These are phyloP conservation scores for Cyclotella atomus DNA, from an alignment of 108 stramenopile species.

Conservation along the genomic window DNA sequence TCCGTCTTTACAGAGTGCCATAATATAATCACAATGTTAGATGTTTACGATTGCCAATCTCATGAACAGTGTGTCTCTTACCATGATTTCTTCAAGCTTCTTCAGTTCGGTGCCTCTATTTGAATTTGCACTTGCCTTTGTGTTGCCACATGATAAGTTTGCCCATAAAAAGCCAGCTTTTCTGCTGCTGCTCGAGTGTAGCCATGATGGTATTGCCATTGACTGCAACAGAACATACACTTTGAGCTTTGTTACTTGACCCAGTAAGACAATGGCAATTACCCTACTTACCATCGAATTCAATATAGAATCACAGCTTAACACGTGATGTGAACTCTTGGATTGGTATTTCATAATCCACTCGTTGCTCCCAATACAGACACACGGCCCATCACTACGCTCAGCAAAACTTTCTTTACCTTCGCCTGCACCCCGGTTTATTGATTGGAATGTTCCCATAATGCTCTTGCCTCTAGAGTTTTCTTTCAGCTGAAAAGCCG, in stretches of 20 bases:
- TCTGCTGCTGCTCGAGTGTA: slow-evolving; percentile 42
- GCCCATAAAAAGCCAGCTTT: slow-evolving; percentile 74
- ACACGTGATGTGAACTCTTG: slow-evolving; percentile 61
- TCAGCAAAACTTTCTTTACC: slow-evolving; percentile 15
- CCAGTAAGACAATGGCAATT: background rate
- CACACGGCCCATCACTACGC: slow-evolving; percentile 47
- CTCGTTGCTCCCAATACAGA: slow-evolving; percentile 65
- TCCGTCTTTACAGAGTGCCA: slow-evolving; percentile 20
- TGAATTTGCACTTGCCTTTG: slow-evolving; percentile 12
- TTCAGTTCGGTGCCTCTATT: slow-evolving; percentile 20
- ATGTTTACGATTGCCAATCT: slow-evolving; percentile 8
- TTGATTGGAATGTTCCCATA: slow-evolving; percentile 31
- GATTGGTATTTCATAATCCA: slow-evolving; percentile 69
- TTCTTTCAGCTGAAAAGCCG: slow-evolving; percentile 59
- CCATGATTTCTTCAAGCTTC: slow-evolving; percentile 41
- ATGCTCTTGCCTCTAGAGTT: slow-evolving; percentile 31
- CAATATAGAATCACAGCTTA: slow-evolving; percentile 57
- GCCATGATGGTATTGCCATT: slow-evolving; percentile 76
- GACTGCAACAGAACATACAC: background rate
- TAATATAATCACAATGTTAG: slow-evolving; percentile 5
- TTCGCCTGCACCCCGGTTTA: slow-evolving; percentile 10
- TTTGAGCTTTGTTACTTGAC: background rate
- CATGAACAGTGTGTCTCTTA: slow-evolving; percentile 8
- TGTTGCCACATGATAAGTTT: slow-evolving; percentile 35
- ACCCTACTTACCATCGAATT: slow-evolving; percentile 41